Evolutionary conservation across 768 basidiomycete species (phyloP).

Genomic region (Chlorophyllum brunneum): DNA sequence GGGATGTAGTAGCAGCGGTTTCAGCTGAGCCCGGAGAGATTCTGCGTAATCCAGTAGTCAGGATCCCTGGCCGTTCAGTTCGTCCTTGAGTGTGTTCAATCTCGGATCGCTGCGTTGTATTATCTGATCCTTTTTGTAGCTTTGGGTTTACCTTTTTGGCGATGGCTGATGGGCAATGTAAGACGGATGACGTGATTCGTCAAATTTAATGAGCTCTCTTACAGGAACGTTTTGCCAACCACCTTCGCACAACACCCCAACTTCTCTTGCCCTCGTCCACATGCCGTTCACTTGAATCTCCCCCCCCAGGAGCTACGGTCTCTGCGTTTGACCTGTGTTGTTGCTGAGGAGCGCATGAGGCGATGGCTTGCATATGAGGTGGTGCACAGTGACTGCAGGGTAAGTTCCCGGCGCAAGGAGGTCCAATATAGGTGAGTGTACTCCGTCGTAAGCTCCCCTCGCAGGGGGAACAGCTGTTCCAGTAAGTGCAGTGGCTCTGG

Average conservation of each 20-base stretch:
- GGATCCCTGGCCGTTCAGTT: neutral
- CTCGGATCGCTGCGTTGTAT: neutral
- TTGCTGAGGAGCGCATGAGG: neutral
- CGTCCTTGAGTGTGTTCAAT: neutral
- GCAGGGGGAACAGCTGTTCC: neutral
- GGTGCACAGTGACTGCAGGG: neutral
- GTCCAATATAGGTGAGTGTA: neutral
- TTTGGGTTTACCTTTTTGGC: neutral
- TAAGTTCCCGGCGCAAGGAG: neutral
- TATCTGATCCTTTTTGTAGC: neutral
- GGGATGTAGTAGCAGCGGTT: neutral
- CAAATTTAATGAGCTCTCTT: neutral
- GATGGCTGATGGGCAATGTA: neutral
- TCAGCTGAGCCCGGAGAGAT: neutral
- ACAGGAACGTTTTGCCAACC: neutral
- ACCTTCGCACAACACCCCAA: slow-evolving; percentile 3
- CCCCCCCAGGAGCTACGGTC: neutral
- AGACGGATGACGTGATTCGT: neutral
- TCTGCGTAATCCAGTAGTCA: neutral
- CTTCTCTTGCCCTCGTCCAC: neutral
- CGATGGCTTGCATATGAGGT: neutral
- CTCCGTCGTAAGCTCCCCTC: neutral
- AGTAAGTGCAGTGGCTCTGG: neutral
- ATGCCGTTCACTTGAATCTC: neutral
- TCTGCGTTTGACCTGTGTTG: neutral